phyloP scores from a whole-genome alignment of 345 rosid genomes.

The Eucalyptus coolabah region DNA sequence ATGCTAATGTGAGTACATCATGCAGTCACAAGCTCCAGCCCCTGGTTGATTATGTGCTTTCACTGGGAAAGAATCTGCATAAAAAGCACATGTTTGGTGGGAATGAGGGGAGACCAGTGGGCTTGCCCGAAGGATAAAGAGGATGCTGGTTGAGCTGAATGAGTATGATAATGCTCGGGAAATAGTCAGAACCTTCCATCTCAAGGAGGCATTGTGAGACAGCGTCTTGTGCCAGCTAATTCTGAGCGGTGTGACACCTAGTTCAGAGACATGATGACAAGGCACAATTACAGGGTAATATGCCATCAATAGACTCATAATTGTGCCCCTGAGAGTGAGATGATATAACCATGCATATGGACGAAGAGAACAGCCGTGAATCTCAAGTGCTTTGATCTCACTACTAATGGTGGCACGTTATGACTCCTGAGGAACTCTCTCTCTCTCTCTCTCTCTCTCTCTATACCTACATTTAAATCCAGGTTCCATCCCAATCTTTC shows the following conservation, averaged over 20 bases:
- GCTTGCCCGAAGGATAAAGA: slow-evolving; percentile 81
- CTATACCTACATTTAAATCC: not conserved
- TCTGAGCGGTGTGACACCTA: not conserved
- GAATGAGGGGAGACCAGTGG: slow-evolving; percentile 43
- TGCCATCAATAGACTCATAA: not conserved
- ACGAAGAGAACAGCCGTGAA: not conserved
- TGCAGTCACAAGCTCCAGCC: slow-evolving; percentile 73
- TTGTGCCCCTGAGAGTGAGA: not conserved
- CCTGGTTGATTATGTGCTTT: slow-evolving; percentile 58
- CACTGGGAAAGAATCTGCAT: slow-evolving; percentile 41
- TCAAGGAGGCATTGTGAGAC: slow-evolving; percentile 71
- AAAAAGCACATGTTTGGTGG: slow-evolving; percentile 42
- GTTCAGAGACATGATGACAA: not conserved
- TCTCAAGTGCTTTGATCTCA: not conserved
- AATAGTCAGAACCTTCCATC: slow-evolving; percentile 50
- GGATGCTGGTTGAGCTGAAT: slow-evolving; percentile 73
- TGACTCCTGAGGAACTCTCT: not conserved
- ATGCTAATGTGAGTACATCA: not conserved
- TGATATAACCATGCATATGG: not conserved
- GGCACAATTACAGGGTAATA: not conserved
- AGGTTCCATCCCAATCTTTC: not conserved
- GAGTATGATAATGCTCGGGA: slow-evolving; percentile 81
- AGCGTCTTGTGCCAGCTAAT: not conserved
- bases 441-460: not conserved
- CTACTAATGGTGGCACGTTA: not conserved